A percentile compares a stretch with the other conserved stretches of the same genome.
Conservation (phyloP, 2,329 filamentous ascomycete species). For the Nemania sp. region DNA sequence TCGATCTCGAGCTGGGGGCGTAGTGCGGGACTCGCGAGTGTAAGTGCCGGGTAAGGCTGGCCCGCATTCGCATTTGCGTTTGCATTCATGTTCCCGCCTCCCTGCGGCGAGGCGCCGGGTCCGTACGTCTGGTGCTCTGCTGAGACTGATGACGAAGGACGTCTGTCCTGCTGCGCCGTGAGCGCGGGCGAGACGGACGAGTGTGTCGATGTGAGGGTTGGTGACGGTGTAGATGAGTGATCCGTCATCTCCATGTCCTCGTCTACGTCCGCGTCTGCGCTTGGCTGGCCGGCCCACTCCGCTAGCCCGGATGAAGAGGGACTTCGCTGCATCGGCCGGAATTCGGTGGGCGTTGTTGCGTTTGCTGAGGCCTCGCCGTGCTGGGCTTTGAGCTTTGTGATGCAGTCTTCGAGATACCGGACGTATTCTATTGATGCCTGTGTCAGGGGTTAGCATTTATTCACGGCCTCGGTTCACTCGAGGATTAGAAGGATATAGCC, state of each 20-base stretch:
- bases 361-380: conserved; percentile 50
- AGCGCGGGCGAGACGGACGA: conserved; percentile 65
- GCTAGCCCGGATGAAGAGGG: not conserved
- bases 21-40: conserved; percentile 66
- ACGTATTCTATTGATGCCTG: conserved; percentile 97
- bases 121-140: conserved; percentile 59
- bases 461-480: not conserved
- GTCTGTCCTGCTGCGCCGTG: conserved; percentile 54
- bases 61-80: not conserved
- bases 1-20: conserved; percentile 69
- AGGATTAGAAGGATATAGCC: not conserved
- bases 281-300: not conserved
- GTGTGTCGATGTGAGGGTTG: conserved; percentile 54
- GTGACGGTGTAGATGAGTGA: conserved; percentile 62
- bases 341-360: conserved; percentile 45
- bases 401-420: conserved; percentile 90
- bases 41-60: conserved; percentile 52
- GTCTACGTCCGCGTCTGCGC: conserved; percentile 16
- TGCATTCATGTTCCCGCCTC: not conserved
- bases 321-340: conserved; percentile 42
- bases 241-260: conserved; percentile 72
- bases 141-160: conserved; percentile 66
- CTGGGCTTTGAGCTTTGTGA: conserved; percentile 79
- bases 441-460: not conserved
- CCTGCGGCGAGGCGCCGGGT: conserved; percentile 48